A percentile compares a stretch with the other conserved stretches of the same genome.
phyloP scores from a whole-genome alignment of 441 rosid genomes.

The Adansonia rubrostipa region DNA sequence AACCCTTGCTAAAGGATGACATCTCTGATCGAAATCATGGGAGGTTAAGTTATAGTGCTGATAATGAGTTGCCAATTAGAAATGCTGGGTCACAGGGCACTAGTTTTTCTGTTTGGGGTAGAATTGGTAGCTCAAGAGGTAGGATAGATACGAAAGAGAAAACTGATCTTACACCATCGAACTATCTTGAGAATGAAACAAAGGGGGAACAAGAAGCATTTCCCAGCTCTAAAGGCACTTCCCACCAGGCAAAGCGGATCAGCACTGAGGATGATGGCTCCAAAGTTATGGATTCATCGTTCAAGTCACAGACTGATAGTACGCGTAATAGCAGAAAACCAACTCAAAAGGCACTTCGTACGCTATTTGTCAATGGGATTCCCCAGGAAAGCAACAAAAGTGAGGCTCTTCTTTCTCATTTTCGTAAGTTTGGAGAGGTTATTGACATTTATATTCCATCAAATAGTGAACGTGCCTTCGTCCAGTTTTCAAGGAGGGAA shows the following conservation, averaged over 20 bases:
- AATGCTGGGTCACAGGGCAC: slow-evolving; percentile 46
- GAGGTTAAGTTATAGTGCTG: slow-evolving; percentile 42
- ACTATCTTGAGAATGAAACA: slow-evolving; percentile 52
- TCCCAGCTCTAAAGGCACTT: slow-evolving; percentile 41
- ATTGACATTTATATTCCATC: slow-evolving; percentile 86
- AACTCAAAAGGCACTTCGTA: slow-evolving; percentile 82
- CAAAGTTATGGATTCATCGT: slow-evolving; percentile 49
- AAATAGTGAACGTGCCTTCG: slow-evolving; percentile 88
- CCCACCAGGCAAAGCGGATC: slow-evolving; percentile 56
- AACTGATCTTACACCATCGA: slow-evolving; percentile 50
- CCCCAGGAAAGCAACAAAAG: slow-evolving; percentile 78
- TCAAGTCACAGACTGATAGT: slow-evolving; percentile 48
- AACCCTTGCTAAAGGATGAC: slow-evolving; percentile 54
- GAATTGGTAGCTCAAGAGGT: slow-evolving; percentile 59
- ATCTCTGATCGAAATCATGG: slow-evolving; percentile 46
- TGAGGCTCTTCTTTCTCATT: slow-evolving; percentile 91
- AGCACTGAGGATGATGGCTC: slow-evolving; percentile 49
- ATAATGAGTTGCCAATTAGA: slow-evolving; percentile 47
- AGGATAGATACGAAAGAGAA: slow-evolving; percentile 59
- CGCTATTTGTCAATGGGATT: slow-evolving; percentile 86
- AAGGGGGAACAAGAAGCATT: slow-evolving; percentile 53
- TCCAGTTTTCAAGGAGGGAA: slow-evolving; percentile 93
- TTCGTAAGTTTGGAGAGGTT: slow-evolving; percentile 88
- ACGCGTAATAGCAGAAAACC: slow-evolving; percentile 55
- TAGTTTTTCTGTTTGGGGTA: slow-evolving; percentile 75